phyloP scores from a whole-genome alignment of 768 basidiomycete species.

The Postia placenta region DNA sequence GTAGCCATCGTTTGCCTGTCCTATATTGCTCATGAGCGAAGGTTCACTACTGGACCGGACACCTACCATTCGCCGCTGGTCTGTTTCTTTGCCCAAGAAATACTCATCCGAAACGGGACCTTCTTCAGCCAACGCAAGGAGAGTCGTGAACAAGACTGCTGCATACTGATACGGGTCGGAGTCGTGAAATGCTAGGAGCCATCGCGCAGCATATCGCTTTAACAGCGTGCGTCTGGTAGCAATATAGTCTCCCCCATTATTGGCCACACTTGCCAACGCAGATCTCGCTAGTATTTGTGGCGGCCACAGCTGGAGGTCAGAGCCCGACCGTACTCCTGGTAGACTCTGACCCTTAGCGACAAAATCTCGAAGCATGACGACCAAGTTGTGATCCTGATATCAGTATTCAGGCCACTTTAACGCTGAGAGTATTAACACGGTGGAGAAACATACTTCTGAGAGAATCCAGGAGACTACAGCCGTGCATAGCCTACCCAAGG shows the following conservation, averaged over 20 bases:
- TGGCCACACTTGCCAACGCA: constrained; percentile 32
- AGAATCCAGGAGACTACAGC: constrained; percentile 65
- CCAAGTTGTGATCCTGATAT: constrained; percentile 58
- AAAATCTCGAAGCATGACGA: constrained; percentile 61
- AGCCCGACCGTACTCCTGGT: constrained; percentile 55
- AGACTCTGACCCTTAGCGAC: constrained; percentile 49
- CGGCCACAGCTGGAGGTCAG: constrained; percentile 53
- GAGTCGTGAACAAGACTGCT: constrained; percentile 45
- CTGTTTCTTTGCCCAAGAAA: constrained; percentile 10
- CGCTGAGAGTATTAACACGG: neutral
- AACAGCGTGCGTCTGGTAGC: constrained; percentile 50
- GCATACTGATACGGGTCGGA: constrained; percentile 51
- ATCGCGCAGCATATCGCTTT: constrained; percentile 51
- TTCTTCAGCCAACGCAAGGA: constrained; percentile 39
- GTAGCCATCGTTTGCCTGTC: too few species aligned
- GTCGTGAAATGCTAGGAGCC: constrained; percentile 67
- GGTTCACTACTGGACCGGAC: neutral
- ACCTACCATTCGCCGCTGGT: constrained; percentile 7
- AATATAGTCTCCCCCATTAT: constrained; percentile 69
- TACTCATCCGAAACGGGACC: constrained; percentile 10
- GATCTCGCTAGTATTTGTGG: constrained; percentile 25
- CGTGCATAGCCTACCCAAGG: constrained; percentile 52
- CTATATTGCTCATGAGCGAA: too few species aligned
- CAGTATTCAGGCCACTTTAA: neutral
- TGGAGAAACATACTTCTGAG: constrained; percentile 49